Conservation (phyloP, 768 basidiomycete genomes). For the Epithele typhae region DNA sequence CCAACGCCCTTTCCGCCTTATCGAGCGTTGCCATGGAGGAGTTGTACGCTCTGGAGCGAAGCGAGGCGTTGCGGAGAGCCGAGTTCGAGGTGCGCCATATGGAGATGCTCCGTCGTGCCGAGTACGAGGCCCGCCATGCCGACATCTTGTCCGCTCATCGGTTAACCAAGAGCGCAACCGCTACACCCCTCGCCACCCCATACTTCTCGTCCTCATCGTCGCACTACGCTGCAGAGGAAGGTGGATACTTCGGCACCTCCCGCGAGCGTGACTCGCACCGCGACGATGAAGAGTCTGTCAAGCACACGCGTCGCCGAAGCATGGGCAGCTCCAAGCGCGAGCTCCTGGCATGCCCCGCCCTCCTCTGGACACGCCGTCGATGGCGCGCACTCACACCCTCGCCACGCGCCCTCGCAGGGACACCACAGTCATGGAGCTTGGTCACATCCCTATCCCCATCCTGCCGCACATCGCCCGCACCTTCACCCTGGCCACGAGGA, state of each 20-base stretch:
- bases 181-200: conserved; percentile 54
- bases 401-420: conserved; percentile 31
- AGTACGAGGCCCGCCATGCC: conserved; percentile 50
- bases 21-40: conserved; percentile 84
- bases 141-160: conserved; percentile 35
- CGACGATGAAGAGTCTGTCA: conserved; percentile 20
- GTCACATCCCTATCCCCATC: conserved; percentile 43
- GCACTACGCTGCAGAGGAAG: conserved; percentile 32
- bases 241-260: conserved; percentile 35
- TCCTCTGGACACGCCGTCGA: conserved; percentile 28
- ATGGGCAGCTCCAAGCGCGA: conserved; percentile 25
- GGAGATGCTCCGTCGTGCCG: conserved; percentile 55
- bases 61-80: conserved; percentile 80
- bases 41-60: conserved; percentile 81
- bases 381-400: conserved; percentile 30
- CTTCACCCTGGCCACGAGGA: conserved; percentile 42
- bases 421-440: conserved; percentile 23
- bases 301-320: conserved; percentile 44
- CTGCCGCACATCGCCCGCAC: conserved; percentile 25
- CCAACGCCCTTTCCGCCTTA: conserved; percentile 59
- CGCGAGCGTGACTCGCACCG: conserved; percentile 34
- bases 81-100: conserved; percentile 72
- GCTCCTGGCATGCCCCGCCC: conserved; percentile 20
- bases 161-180: conserved; percentile 60
- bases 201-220: conserved; percentile 23